Evolutionary conservation across 257 asterid species (phyloP), one percentile per base, ranked within the genome.

Genomic region (Pogostemon cablin): DNA sequence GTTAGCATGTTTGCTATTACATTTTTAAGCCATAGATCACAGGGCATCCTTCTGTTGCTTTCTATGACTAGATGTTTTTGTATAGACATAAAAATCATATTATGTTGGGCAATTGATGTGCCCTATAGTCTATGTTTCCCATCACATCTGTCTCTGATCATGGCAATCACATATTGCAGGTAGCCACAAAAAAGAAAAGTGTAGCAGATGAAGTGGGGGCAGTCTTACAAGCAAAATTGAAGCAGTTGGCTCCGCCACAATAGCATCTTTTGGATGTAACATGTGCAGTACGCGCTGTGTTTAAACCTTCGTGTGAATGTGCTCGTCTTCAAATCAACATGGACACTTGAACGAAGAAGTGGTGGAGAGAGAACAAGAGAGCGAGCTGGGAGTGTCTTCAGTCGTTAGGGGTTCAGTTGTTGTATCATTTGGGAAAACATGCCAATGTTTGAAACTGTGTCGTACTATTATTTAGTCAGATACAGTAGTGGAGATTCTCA

Each of bases 171-270:
- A 32, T 57, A 67, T 61, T 77, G 83, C 95, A 92, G 96, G 95
- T 90, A 43, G 89, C 96, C 2, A 56, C 91, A 4, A 88, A 88
- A 81, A 86, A 92, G 95, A 90, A 83, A 80, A 78, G 87, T 67
- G 78, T 90, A 75, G 95, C 95, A 37, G 96, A 90, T 72, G 98
- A 92, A 76, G 88, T 85, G 9, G 92, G 92, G 47, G 81, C 85
- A 46, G 83, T 88, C 63, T 84, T 92, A 78, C 96, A 86, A 81
- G 95, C 92, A 11, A 90, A 90, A 75, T 55, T 88, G 83, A 86
- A 78, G 80, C 92, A 84, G 38, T 60, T 85, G 58, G 78, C 86
- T 60, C 83, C 90, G 2, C 32, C 87, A 34, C 89, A 84, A 48
- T 86, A 38, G 67, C 25, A 15, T 20, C 49, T n/a, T 15, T 34